Percentiles rank a stretch among this genome's conserved stretches.
Conservation (phyloP, 768 basidiomycete species). For the Lentinula raphanica region DNA sequence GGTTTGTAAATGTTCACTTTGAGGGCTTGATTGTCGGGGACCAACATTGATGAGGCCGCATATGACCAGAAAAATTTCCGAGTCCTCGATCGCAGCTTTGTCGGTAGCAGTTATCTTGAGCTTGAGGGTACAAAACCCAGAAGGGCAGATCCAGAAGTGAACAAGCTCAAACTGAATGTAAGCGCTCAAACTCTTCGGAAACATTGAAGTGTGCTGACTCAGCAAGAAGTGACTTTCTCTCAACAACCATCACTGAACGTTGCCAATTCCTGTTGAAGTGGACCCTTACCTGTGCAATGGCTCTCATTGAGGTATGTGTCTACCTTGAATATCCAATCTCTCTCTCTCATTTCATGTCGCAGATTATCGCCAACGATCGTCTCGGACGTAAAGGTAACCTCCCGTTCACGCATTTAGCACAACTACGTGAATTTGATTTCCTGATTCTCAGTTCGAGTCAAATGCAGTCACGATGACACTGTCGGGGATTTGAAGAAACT, state of each 20-base stretch:
- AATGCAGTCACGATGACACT: slow-evolving; percentile 92
- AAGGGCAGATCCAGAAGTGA: too few species aligned
- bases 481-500: slow-evolving; percentile 97
- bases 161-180: too few species aligned
- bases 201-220: background rate
- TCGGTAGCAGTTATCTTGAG: background rate
- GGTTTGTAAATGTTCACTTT: too few species aligned
- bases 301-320: slow-evolving; percentile 46
- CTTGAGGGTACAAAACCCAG: too few species aligned
- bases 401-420: slow-evolving; percentile 4
- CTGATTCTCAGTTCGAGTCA: slow-evolving; percentile 71
- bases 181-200: too few species aligned
- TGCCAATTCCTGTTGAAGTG: background rate
- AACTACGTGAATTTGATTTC: background rate
- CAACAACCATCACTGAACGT: background rate
- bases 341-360: slow-evolving; percentile 4
- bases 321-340: too few species aligned
- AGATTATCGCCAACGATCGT: slow-evolving; percentile 96
- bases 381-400: slow-evolving; percentile 83
- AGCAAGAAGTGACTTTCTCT: background rate
- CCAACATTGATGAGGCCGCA: background rate
- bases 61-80: slow-evolving; percentile 1
- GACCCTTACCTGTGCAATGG: slow-evolving; percentile 31
- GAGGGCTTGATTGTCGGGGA: background rate
- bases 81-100: background rate